Conservation (phyloP, 345 rosid genomes). For the Gossypium rotundifolium region DNA sequence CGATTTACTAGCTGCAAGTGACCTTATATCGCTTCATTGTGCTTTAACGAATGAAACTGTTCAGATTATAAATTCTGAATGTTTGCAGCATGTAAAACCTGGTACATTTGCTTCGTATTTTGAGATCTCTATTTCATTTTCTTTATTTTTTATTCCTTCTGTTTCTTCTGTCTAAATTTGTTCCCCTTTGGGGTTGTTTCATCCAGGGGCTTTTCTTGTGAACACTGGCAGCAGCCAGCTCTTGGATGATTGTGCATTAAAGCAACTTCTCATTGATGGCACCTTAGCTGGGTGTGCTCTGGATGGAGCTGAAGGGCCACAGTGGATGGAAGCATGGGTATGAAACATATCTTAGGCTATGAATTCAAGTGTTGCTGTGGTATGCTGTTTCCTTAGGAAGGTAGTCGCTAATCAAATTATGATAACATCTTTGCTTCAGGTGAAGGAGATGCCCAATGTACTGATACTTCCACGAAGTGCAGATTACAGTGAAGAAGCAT, state of each 20-base stretch:
- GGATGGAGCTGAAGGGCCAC: conserved; percentile 99
- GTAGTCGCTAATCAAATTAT: neutral
- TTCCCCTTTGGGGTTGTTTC: neutral
- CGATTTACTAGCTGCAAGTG: conserved; percentile 93
- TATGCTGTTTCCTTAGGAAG: neutral
- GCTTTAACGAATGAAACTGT: conserved; percentile 79
- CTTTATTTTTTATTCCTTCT: conserved; percentile 7
- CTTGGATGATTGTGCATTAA: conserved; percentile 86
- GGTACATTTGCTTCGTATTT: conserved; percentile 34
- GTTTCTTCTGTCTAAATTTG: neutral
- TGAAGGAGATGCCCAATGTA: conserved; percentile 99
- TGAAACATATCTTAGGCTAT: conserved; percentile 20
- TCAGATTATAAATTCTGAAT: conserved; percentile 87
- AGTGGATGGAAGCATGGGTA: conserved; percentile 99
- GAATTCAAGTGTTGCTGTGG: conserved; percentile 2
- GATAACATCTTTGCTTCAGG: conserved; percentile 36
- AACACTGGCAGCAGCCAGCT: conserved; percentile 95
- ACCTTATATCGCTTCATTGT: conserved; percentile 90
- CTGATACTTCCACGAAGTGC: conserved; percentile 96
- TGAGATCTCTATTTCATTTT: neutral
- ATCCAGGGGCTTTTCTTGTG: conserved; percentile 88
- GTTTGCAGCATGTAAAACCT: conserved; percentile 95
- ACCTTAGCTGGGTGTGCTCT: conserved; percentile 93
- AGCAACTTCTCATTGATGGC: conserved; percentile 92
- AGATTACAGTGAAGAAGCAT: conserved; percentile 98